These are phyloP conservation scores for Cucurbita pepo DNA, from an alignment of 306 rosid species.

Conservation along the genomic window DNA sequence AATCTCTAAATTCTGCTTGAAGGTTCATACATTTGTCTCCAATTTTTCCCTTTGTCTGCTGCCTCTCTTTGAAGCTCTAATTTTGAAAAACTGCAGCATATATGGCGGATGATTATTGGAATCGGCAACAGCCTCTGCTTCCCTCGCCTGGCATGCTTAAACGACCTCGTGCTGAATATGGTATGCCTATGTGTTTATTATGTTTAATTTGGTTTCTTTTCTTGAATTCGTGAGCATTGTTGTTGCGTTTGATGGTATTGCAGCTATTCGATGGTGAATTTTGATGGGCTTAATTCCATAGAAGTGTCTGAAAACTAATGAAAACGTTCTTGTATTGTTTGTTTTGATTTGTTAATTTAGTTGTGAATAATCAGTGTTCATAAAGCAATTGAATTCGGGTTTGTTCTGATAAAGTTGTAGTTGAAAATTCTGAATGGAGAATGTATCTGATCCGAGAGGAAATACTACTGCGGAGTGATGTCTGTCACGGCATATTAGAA, in stretches of 20 bases:
- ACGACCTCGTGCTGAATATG: conserved; percentile 66
- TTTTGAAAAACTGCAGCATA: background rate
- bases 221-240: background rate
- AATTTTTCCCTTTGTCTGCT: background rate
- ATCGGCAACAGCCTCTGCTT: conserved; percentile 33
- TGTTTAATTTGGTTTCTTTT: background rate
- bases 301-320: background rate
- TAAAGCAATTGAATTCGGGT: background rate
- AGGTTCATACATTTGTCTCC: background rate
- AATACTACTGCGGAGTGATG: background rate
- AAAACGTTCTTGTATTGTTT: background rate
- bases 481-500: background rate
- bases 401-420: background rate
- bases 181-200: conserved; percentile 13
- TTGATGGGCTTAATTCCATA: background rate
- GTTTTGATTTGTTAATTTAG: background rate
- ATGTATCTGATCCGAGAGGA: background rate
- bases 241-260: background rate
- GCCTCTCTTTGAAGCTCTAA: background rate
- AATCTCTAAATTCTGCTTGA: background rate
- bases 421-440: background rate
- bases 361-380: background rate
- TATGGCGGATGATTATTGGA: conserved; percentile 71
- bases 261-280: background rate
- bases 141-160: conserved; percentile 43